phyloP scores from a whole-genome alignment of 352 stramenopile genomes.

The Pythium folliculosum region DNA sequence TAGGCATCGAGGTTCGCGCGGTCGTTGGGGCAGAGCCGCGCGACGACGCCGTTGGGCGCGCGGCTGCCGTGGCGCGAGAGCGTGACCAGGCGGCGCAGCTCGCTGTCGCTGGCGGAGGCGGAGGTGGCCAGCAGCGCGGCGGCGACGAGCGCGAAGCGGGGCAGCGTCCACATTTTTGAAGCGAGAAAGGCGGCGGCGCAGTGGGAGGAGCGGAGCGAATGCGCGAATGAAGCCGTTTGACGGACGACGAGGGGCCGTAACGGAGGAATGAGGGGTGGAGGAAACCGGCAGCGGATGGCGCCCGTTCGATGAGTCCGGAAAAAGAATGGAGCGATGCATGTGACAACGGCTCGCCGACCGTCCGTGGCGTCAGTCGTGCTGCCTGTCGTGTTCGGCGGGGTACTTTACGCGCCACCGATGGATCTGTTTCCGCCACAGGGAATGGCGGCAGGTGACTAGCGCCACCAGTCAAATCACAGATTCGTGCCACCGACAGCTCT shows the following conservation, averaged over 20 bases:
- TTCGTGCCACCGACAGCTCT: conserved; percentile 10
- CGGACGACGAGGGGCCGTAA: background rate
- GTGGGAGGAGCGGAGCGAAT: background rate
- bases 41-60: conserved; percentile 67
- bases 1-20: conserved; percentile 68
- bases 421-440: background rate
- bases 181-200: background rate
- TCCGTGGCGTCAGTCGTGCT: no score
- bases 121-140: background rate
- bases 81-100: conserved; percentile 75
- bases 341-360: background rate
- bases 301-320: conserved; percentile 2
- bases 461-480: conserved; percentile 11
- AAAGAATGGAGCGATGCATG: conserved; percentile 1
- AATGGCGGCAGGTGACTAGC: background rate
- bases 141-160: conserved; percentile 12
- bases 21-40: conserved; percentile 66
- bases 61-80: conserved; percentile 81
- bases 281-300: background rate
- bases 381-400: no score
- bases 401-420: conserved; percentile 10
- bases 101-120: conserved; percentile 30
- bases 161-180: conserved; percentile 14
- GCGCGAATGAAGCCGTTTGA: background rate
- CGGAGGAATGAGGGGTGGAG: background rate